These are phyloP conservation scores for Pinus albicaulis DNA, from an alignment of 75 land plant species.

Conservation along the genomic window DNA sequence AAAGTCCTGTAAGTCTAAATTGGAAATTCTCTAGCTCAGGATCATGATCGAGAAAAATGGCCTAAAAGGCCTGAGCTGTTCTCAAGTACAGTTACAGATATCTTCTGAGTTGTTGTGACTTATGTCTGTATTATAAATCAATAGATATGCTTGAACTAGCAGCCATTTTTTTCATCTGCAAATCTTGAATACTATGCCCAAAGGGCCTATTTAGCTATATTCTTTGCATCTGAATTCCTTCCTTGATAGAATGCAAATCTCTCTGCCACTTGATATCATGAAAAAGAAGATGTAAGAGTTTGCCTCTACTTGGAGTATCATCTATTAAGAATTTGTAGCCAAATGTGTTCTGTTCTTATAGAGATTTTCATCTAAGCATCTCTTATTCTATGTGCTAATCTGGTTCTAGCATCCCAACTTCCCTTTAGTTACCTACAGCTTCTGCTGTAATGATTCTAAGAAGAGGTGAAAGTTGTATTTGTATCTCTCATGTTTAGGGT, in stretches of 20 bases:
- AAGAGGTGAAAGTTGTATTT: not conserved
- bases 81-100: no score
- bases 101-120: not conserved
- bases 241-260: not conserved
- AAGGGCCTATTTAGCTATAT: not conserved
- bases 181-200: no score
- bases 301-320: not conserved
- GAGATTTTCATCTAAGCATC: not conserved
- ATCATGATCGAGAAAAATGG: no score
- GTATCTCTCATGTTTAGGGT: not conserved
- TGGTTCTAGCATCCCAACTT: no score
- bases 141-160: not conserved
- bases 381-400: not conserved
- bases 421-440: not conserved
- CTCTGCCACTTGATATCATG: not conserved
- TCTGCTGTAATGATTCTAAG: not conserved
- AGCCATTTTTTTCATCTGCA: not conserved
- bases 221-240: not conserved
- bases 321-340: not conserved
- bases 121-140: not conserved
- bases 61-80: no score
- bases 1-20: no score
- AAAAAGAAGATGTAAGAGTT: not conserved
- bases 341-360: not conserved
- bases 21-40: no score